Conservation (phyloP, 208 protist species). For the Tritrichomonas musculus region DNA sequence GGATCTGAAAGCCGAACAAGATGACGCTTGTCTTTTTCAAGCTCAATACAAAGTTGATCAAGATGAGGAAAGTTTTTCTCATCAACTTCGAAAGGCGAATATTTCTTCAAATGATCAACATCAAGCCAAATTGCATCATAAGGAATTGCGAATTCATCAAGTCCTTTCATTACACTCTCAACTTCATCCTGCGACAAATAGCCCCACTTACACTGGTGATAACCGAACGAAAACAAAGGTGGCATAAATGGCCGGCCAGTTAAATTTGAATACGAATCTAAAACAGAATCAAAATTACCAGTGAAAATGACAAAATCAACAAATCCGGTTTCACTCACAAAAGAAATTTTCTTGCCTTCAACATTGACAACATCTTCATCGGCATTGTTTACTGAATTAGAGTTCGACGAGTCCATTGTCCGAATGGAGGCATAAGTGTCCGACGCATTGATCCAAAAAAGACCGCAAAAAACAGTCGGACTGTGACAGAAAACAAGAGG, state of each 20-base stretch:
- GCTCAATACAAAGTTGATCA: not conserved
- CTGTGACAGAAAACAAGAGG: constrained; percentile 80
- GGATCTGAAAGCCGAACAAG: not conserved
- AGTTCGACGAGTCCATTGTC: too few species aligned
- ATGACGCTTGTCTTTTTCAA: not conserved
- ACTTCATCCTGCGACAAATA: constrained; percentile 83
- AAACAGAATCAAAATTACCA: constrained; percentile 68
- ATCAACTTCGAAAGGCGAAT: constrained; percentile 63
- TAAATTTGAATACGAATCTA: constrained; percentile 74
- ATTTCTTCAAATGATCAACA: constrained; percentile 95
- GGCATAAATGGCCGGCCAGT: constrained; percentile 79
- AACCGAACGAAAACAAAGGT: constrained; percentile 86
- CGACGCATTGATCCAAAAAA: constrained; percentile 23
- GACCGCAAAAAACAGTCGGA: not conserved
- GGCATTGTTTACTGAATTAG: too few species aligned
- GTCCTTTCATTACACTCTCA: constrained; percentile 38
- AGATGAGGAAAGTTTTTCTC: not conserved
- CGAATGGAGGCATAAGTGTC: constrained; percentile 32
- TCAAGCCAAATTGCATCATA: constrained; percentile 95
- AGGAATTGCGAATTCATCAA: constrained; percentile 38
- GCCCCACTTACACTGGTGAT: constrained; percentile 93
- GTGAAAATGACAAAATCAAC: constrained; percentile 87
- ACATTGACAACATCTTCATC: too few species aligned
- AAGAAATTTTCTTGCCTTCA: constrained; percentile 56
- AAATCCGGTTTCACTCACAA: constrained; percentile 76